Evolutionary conservation across 495 filamentous ascomycete genomes (phyloP), one percentile per base, ranked within the genome.

Genomic region (Penicillium longicatenatum): DNA sequence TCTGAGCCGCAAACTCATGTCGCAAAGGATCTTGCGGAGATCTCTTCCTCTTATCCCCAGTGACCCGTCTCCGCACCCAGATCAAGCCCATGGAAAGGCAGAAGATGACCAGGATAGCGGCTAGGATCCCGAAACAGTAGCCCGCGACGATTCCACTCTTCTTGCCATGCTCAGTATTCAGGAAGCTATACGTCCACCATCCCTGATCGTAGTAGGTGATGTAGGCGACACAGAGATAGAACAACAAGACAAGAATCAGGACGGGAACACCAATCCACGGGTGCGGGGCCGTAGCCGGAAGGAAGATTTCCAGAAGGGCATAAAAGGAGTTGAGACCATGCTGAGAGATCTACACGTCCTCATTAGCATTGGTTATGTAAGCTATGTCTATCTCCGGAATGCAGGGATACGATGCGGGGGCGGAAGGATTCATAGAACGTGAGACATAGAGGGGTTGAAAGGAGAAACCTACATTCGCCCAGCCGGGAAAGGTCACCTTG

Each of bases 141-240:
- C 73, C 68, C 49, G 78, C 62, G 61, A 84, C 75, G 12, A 58
- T 44, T 31, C 72, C 66, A 65, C 75, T 69, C 64, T 77, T 62
- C 70, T 80, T 71, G 35, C 71, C 63, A 66, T 72, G 69, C 52
- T 72, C 62, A 0, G 82, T 79, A 68, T 95, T 77, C 0, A 94
- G 76, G 75, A 95, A 95, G 46, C 60, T 59, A 69, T 95, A 95
- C 0, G 87, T 78, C 66, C 90, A 96, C 63, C 88, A 92, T 1
- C 82, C 83, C 64, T 89, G 73, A 0, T 84, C 86, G 0, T 83
- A 82, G 52, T 82, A 66, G 12, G 87, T 92, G 30, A 96, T 59
- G 67, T 92, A 93, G 0, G 89, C 89, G 10, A 96, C 74, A 20
- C 75, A 81, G 6, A 91, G 80, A 64, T 96, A 96, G 4, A 87